phyloP scores from a whole-genome alignment of 768 basidiomycete genomes.

The Strobilomyces echinocephalus region DNA sequence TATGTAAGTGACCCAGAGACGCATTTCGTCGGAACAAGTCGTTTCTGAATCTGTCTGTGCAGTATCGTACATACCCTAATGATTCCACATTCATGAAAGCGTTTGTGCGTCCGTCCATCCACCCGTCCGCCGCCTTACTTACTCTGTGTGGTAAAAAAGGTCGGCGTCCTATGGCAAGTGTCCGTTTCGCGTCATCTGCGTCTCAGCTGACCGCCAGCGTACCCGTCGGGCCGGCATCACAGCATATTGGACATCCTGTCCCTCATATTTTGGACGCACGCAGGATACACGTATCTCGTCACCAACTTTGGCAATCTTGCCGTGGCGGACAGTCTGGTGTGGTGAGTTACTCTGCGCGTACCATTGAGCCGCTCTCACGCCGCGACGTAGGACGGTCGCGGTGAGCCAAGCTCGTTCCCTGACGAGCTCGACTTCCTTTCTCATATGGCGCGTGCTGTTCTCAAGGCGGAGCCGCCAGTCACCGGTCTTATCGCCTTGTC shows the following conservation, averaged over 20 bases:
- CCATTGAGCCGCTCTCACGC: not conserved
- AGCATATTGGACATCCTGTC: not conserved
- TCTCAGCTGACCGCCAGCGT: not conserved
- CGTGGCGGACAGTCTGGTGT: not conserved
- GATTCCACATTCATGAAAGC: not conserved
- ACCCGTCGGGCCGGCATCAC: not conserved
- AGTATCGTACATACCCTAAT: not conserved
- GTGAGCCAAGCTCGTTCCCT: not conserved
- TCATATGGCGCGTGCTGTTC: not conserved
- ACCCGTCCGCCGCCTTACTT: not conserved
- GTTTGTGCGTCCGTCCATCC: not conserved
- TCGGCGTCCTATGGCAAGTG: not conserved
- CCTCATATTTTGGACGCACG: not conserved
- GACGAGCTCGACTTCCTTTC: not conserved
- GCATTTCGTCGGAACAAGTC: not conserved
- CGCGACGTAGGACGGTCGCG: not conserved
- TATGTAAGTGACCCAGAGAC: not conserved
- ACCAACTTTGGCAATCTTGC: not conserved
- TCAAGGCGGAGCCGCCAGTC: not conserved
- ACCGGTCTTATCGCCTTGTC: conserved; percentile 2
- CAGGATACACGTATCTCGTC: not conserved
- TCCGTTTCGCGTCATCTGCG: not conserved
- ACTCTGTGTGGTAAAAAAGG: not conserved
- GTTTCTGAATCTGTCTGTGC: not conserved
- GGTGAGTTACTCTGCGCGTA: not conserved